A percentile compares a stretch with the other conserved stretches of the same genome.
Conservation (phyloP, 352 stramenopile species). For the Globisporangium orthogonon region DNA sequence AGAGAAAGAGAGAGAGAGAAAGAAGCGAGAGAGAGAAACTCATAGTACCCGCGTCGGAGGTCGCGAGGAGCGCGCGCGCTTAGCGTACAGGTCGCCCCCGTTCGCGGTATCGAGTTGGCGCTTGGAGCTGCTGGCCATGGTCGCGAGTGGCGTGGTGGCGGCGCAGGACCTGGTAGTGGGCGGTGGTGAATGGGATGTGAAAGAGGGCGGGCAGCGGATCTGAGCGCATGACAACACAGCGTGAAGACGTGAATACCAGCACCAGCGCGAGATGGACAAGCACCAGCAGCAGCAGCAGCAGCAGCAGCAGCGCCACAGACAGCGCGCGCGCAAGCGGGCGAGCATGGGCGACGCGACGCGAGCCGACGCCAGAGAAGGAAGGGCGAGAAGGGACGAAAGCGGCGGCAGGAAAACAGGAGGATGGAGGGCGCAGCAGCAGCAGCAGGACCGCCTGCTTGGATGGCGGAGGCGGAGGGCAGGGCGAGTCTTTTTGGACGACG, state of each 20-base stretch:
- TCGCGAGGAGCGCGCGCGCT: conserved; percentile 32
- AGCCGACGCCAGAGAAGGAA: not conserved
- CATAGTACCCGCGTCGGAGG: conserved; percentile 34
- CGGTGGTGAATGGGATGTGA: not conserved
- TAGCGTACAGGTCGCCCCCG: conserved; percentile 21
- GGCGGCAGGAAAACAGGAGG: too few species aligned
- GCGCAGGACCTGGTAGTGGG: not conserved
- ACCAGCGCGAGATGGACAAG: not conserved
- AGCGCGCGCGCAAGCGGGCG: too few species aligned
- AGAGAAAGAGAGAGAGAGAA: too few species aligned
- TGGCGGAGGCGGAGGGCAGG: not conserved
- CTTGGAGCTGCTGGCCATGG: conserved; percentile 28
- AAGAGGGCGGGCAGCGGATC: not conserved
- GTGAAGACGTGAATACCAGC: conserved; percentile 9
- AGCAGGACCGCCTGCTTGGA: not conserved
- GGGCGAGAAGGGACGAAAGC: not conserved
- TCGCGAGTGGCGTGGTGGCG: too few species aligned
- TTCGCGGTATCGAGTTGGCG: conserved; percentile 25
- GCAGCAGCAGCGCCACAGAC: too few species aligned
- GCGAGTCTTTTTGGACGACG: not conserved
- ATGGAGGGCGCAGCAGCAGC: not conserved
- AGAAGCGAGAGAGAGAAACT: not conserved
- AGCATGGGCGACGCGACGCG: too few species aligned
- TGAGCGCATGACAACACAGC: conserved; percentile 8
- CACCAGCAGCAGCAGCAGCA: not conserved